Evolutionary conservation across 1,139 yeast genomes (phyloP).

Genomic region (Protomyces inouyei): DNA sequence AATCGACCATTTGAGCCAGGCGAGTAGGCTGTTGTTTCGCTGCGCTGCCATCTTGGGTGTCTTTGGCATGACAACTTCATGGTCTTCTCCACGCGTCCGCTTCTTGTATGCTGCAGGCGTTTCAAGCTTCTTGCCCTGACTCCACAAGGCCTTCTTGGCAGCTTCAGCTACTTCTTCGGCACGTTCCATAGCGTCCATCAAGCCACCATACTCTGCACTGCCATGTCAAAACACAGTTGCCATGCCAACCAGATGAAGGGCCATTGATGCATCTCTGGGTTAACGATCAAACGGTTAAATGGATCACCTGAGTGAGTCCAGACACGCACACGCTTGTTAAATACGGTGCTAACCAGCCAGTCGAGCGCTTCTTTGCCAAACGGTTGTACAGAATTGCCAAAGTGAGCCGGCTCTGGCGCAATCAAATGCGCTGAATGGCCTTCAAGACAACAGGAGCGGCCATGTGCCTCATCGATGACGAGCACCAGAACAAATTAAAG

Average conservation of each 20-base stretch:
- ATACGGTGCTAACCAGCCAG: slow-evolving; percentile 64
- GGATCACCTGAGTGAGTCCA: slow-evolving; percentile 81
- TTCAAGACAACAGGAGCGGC: too few species aligned
- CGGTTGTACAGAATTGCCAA: slow-evolving; percentile 92
- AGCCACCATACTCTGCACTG: slow-evolving; percentile 82
- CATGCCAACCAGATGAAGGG: slow-evolving; percentile 70
- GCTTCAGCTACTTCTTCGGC: slow-evolving; percentile 59
- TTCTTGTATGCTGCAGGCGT: slow-evolving; percentile 83
- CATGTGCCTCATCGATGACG: too few species aligned
- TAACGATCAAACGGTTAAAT: slow-evolving; percentile 81
- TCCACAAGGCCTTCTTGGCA: slow-evolving; percentile 66
- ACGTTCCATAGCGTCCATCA: slow-evolving; percentile 54
- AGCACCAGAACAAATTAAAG: too few species aligned
- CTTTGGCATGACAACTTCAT: not conserved
- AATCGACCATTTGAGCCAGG: not conserved
- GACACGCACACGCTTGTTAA: slow-evolving; percentile 64
- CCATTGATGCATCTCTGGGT: slow-evolving; percentile 46
- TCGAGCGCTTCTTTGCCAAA: slow-evolving; percentile 73
- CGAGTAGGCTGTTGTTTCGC: not conserved
- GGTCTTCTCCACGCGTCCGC: slow-evolving; percentile 27
- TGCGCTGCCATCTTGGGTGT: not conserved
- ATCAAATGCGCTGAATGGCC: too few species aligned
- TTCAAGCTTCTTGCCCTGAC: slow-evolving; percentile 46
- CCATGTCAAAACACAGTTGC: slow-evolving; percentile 85
- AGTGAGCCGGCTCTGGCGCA: slow-evolving; percentile 95